Base-by-base conservation (phyloP, 208 protist species). In the Angomonas deanei region DNA sequence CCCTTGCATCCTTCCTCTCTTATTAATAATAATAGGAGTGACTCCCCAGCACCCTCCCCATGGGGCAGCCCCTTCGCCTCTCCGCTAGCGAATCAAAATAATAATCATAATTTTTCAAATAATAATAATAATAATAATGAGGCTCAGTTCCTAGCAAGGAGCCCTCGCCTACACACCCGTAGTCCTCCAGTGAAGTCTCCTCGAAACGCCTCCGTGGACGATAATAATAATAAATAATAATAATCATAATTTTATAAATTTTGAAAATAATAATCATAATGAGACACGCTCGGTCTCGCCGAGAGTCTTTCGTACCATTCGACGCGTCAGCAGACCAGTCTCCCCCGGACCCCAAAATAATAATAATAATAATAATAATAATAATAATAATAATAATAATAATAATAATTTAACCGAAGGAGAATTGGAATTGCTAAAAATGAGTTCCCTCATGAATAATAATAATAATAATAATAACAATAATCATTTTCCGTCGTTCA, bases 211-310 rank as follows among this genome's bases (percentile, higher is more conserved):
- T 15, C 15, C 36, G 11, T n/a, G 15, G 36, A 15, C 8, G 36
- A 42, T n/a, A 42, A 42, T 15, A 42, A 42, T 15, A 42, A 42
- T n/a, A n/a, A 8, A 8, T 42, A 42, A 42, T 42, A 42, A 42
- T 42, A 42, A 42, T 42, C 8, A 42, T 15, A 42, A 42, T 53
- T 27, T 21, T 53, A 17, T 21, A 21, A 17, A 53, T 17, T 53
- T 6, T 53, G 19, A 53, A 27, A 53, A 53, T 53, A 53, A 53
- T 28, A 53, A 53, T 53, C 11, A 28, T 53, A 53, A 53, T 53
- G 47, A 42, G 36, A 42, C 11, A 15, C 36, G 15, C 36, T 42
- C 15, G 11, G 8, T 42, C 36, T n/a, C 36, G 8, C 8, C 36
- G 15, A 15, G 8, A 42, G 36, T 8, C 36, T 15, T 42, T n/a